Evolutionary conservation across 1,284 basidiomycete genomes (phyloP).

Genomic region (Apiotrichum porosum): DNA sequence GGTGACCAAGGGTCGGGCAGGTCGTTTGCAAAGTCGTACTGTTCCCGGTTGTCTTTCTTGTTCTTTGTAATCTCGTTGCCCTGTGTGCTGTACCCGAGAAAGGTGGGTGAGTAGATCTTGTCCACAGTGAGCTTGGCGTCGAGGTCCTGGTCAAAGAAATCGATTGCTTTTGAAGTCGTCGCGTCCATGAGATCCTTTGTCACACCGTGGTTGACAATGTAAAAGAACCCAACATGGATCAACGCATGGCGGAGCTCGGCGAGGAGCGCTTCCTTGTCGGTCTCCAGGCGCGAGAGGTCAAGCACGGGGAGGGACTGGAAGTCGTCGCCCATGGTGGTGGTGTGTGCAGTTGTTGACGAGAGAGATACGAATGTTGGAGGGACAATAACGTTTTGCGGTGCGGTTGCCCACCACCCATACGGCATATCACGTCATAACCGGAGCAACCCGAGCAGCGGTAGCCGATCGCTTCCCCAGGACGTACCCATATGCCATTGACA

Average conservation of each 20-base stretch:
- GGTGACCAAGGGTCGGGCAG: constrained; percentile 11
- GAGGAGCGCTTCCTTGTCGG: constrained; percentile 8
- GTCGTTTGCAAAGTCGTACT: constrained; percentile 21
- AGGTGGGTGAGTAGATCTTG: constrained; percentile 19
- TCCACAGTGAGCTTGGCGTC: constrained; percentile 33
- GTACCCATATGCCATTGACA: no score
- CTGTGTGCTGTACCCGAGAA: constrained; percentile 16
- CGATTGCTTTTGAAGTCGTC: constrained; percentile 6
- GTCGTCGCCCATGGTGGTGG: constrained; percentile 3
- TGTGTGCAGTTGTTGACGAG: no score
- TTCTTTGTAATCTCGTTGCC: constrained; percentile 22
- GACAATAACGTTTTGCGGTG: no score
- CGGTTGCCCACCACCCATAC: no score
- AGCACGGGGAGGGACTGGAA: constrained; percentile 17
- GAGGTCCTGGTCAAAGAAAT: constrained; percentile 31
- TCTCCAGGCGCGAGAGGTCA: constrained; percentile 11
- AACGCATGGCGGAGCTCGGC: constrained; percentile 15
- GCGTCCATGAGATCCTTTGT: constrained; percentile 4
- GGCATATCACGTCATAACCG: no score
- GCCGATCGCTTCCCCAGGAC: no score
- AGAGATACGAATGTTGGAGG: no score
- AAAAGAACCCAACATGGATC: constrained; percentile 17
- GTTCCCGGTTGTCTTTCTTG: constrained; percentile 21
- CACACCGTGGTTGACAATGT: constrained; percentile 18
- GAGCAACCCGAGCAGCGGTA: no score